Conservation (phyloP, 805 yeast species). For the Nadsonia fulvescens region DNA sequence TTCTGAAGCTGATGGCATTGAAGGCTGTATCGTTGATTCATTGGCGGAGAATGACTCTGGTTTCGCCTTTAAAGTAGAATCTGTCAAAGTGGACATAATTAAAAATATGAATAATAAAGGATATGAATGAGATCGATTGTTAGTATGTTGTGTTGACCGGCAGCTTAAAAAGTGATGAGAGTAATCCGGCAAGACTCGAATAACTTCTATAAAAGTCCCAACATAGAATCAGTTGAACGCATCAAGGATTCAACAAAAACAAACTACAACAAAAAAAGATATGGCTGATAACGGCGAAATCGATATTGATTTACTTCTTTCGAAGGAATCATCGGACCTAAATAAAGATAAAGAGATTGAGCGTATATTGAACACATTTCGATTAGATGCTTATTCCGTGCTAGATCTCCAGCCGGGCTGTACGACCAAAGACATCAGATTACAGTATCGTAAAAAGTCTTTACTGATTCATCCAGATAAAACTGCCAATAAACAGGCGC, state of each 20-base stretch:
- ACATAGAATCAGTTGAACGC: neutral
- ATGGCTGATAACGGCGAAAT: too few species aligned
- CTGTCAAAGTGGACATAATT: neutral
- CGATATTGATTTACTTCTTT: conserved; percentile 17
- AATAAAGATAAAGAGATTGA: conserved; percentile 34
- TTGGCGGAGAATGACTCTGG: conserved; percentile 6
- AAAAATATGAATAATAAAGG: too few species aligned
- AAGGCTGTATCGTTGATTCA: too few species aligned
- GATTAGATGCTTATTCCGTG: conserved; percentile 36
- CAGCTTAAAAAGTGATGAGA: too few species aligned
- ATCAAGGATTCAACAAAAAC: conserved; percentile 5
- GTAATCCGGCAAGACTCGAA: too few species aligned
- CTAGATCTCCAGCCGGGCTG: conserved; percentile 29
- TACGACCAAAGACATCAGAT: conserved; percentile 24
- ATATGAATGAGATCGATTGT: too few species aligned
- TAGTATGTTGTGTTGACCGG: too few species aligned
- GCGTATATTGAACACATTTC: conserved; percentile 30
- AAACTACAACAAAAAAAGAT: too few species aligned
- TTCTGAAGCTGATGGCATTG: too few species aligned
- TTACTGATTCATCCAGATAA: conserved; percentile 56
- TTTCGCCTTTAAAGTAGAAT: conserved; percentile 1
- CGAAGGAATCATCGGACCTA: conserved; percentile 14
- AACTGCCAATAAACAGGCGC: conserved; percentile 34
- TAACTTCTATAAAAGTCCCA: too few species aligned
- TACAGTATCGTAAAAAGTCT: conserved; percentile 37